These are phyloP conservation scores for Hemileccinum rubropunctum DNA, from an alignment of 768 basidiomycete species.

Conservation along the genomic window DNA sequence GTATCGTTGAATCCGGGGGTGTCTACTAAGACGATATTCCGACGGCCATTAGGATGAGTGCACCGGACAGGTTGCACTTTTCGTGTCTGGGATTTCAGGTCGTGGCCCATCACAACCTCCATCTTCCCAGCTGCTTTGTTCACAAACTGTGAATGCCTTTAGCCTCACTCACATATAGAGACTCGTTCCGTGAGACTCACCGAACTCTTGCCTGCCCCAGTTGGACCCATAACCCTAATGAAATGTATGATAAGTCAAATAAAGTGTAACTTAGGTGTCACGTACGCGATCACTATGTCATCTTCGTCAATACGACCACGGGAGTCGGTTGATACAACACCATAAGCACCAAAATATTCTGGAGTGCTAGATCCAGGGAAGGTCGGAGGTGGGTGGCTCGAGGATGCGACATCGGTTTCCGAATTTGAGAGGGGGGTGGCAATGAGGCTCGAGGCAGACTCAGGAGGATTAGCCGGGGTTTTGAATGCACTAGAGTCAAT, in stretches of 20 bases:
- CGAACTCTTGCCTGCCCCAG: conserved; percentile 17
- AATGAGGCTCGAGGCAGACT: too few species aligned
- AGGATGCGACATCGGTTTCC: too few species aligned
- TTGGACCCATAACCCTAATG: conserved; percentile 18
- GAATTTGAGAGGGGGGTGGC: too few species aligned
- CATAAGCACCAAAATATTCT: too few species aligned
- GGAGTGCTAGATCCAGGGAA: too few species aligned
- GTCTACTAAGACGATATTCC: conserved; percentile 14
- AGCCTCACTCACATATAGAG: background rate
- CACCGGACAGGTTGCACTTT: conserved; percentile 7
- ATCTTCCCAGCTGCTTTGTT: conserved; percentile 4
- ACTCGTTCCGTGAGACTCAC: conserved; percentile 2
- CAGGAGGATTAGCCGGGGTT: too few species aligned
- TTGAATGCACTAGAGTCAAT: too few species aligned
- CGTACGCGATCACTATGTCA: conserved; percentile 19
- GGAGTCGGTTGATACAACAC: too few species aligned
- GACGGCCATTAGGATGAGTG: conserved; percentile 13
- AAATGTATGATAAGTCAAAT: background rate
- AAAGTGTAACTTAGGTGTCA: background rate
- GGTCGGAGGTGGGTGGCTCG: too few species aligned
- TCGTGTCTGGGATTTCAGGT: conserved; percentile 11
- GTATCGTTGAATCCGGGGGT: conserved; percentile 22
- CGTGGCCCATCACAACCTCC: background rate
- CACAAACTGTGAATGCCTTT: conserved; percentile 9
- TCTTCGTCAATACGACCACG: background rate